A percentile compares a stretch with the other conserved stretches of the same genome.
Evolutionary conservation across 2,329 filamentous ascomycete species (phyloP).

Genomic region (Penicillium brasilianum): DNA sequence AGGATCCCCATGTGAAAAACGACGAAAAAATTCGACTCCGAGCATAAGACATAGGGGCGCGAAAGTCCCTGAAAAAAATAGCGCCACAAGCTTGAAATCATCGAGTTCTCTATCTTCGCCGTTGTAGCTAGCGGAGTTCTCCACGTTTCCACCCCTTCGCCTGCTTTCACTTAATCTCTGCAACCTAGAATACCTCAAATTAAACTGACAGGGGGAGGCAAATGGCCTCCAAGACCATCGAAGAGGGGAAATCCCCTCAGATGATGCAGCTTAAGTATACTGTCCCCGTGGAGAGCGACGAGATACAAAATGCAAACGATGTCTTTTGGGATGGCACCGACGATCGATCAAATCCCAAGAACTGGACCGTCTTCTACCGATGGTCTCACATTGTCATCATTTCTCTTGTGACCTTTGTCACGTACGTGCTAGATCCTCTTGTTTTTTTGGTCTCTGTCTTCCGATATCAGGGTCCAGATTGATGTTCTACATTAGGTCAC

Average conservation of each 20-base stretch:
- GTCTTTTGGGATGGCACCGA: not conserved
- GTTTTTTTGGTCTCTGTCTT: not conserved
- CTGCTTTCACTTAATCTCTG: not conserved
- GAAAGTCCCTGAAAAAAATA: not conserved
- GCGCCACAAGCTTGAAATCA: not conserved
- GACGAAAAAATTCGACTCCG: not conserved
- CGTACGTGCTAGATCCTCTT: not conserved
- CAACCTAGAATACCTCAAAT: not conserved
- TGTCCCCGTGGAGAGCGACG: not conserved
- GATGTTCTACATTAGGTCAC: not conserved
- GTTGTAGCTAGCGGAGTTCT: not conserved
- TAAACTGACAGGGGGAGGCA: not conserved
- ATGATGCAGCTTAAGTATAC: not conserved
- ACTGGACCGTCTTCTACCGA: not conserved
- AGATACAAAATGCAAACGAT: not conserved
- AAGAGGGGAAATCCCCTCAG: not conserved
- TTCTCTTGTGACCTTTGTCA: not conserved
- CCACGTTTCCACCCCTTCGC: not conserved
- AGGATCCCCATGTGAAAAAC: not conserved
- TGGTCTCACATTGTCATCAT: conserved; percentile 1
- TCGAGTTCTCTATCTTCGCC: not conserved
- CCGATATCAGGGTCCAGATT: not conserved
- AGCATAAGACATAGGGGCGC: not conserved
- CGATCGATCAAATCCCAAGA: not conserved
- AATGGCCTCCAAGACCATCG: not conserved